These are phyloP conservation scores for Penicillium brasilianum DNA, from an alignment of 2,329 filamentous ascomycete genomes.

Conservation along the genomic window DNA sequence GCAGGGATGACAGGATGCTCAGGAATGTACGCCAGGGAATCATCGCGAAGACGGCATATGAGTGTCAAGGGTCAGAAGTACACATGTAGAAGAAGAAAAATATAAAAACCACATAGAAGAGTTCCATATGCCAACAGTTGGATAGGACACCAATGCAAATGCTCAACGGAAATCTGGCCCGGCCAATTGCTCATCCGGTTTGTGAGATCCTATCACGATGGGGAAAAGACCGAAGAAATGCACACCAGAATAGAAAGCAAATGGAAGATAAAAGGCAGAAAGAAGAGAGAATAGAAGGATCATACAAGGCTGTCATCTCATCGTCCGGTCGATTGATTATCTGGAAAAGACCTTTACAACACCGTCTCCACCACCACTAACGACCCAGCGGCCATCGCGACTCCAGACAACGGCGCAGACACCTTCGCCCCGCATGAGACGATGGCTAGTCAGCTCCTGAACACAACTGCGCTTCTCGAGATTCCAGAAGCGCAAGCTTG, in stretches of 20 bases:
- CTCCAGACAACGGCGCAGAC: constrained; percentile 96
- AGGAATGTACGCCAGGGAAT: constrained; percentile 31
- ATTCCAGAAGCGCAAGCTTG: constrained; percentile 94
- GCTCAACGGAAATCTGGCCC: constrained; percentile 37
- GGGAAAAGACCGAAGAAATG: constrained; percentile 33
- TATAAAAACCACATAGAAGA: constrained; percentile 36
- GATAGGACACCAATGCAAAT: constrained; percentile 43
- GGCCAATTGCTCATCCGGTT: constrained; percentile 45
- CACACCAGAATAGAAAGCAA: constrained; percentile 29
- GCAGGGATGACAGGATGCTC: constrained; percentile 18
- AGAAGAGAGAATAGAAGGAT: constrained; percentile 19
- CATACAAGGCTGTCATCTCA: constrained; percentile 36
- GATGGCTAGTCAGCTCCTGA: constrained; percentile 91
- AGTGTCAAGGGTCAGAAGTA: constrained; percentile 29
- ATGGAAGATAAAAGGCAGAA: constrained; percentile 23
- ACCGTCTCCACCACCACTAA: constrained; percentile 92
- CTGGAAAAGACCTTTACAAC: constrained; percentile 84
- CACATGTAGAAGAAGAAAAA: constrained; percentile 25
- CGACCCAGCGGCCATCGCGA: constrained; percentile 90
- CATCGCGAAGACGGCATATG: constrained; percentile 28
- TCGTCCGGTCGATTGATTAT: constrained; percentile 33
- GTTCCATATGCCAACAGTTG: constrained; percentile 41
- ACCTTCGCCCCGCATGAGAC: constrained; percentile 93
- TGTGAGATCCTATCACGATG: constrained; percentile 36
- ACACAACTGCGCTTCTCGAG: constrained; percentile 94